A percentile compares a stretch with the other conserved stretches of the same genome.
Conservation (phyloP, 2,329 filamentous ascomycete genomes). For the Coleophoma cylindrospora region DNA sequence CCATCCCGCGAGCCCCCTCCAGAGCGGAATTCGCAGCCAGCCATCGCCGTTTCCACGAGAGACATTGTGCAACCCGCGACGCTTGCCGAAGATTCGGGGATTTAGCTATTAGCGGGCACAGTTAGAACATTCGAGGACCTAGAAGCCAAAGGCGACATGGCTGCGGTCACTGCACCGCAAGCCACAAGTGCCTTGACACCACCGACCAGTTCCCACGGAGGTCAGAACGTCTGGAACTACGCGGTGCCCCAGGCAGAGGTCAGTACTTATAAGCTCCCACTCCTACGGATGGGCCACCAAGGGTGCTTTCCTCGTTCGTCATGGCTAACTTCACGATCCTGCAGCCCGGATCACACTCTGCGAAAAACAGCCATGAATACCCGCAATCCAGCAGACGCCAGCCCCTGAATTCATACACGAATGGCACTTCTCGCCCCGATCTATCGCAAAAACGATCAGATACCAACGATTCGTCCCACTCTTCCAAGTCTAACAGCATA, state of each 20-base stretch:
- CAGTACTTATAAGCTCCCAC: constrained; percentile 3
- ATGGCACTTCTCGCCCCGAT: constrained; percentile 19
- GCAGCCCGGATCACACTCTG: constrained; percentile 11
- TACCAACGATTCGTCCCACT: constrained; percentile 8
- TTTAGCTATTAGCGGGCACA: too few relatives aligned
- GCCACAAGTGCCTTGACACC: constrained; percentile 24
- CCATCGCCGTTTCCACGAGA: too few relatives aligned
- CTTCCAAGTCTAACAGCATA: constrained; percentile 5
- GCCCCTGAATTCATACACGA: constrained; percentile 15
- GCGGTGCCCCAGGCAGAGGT: constrained; percentile 24
- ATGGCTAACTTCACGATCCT: not conserved
- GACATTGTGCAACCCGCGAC: too few relatives aligned
- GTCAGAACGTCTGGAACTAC: constrained; percentile 24
- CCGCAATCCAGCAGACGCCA: constrained; percentile 2
- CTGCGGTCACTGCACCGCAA: constrained; percentile 29
- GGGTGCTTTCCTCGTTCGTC: not conserved
- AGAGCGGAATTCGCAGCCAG: too few relatives aligned
- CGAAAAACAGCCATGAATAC: constrained; percentile 11
- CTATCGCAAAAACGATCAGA: constrained; percentile 15
- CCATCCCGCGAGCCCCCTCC: too few relatives aligned
- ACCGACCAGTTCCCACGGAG: constrained; percentile 24
- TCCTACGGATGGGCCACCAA: too few relatives aligned
- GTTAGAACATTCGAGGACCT: too few relatives aligned
- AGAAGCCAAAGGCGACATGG: constrained; percentile 17
- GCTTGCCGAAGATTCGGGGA: too few relatives aligned